phyloP scores from a whole-genome alignment of 2,329 filamentous ascomycete genomes.

The Aspergillus persii region DNA sequence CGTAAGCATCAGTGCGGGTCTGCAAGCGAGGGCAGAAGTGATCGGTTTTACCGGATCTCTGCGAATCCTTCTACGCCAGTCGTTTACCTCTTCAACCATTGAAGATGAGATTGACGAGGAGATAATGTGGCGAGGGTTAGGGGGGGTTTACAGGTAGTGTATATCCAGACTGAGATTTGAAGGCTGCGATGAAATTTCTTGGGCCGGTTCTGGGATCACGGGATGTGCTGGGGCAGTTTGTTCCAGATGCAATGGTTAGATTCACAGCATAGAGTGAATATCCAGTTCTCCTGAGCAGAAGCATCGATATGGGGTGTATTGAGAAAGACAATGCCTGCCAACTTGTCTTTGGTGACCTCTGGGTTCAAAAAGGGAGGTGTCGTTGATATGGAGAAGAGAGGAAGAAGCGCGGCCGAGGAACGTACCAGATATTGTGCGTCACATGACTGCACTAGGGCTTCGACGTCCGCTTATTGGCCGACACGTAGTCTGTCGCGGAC shows the following conservation, averaged over 20 bases:
- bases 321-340: too few relatives aligned
- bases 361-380: too few relatives aligned
- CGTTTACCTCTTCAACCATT: conserved; percentile 88
- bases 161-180: too few relatives aligned
- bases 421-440: conserved; percentile 27
- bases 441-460: conserved; percentile 28
- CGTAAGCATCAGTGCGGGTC: conserved; percentile 36
- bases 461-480: conserved; percentile 14
- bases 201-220: too few relatives aligned
- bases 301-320: too few relatives aligned
- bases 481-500: background rate
- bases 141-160: background rate
- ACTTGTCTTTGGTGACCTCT: too few relatives aligned
- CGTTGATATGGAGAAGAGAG: conserved; percentile 14
- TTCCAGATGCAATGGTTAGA: too few relatives aligned
- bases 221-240: too few relatives aligned
- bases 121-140: conserved; percentile 72
- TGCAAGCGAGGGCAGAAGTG: conserved; percentile 39
- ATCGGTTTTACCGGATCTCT: conserved; percentile 22
- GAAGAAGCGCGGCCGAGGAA: background rate
- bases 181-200: too few relatives aligned
- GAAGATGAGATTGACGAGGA: conserved; percentile 60
- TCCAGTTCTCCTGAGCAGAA: too few relatives aligned
- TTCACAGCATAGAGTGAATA: too few relatives aligned
- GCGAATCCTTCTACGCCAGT: conserved; percentile 76